These are phyloP conservation scores for Daedaleopsis nitida DNA, from an alignment of 768 basidiomycete species.

Conservation along the genomic window DNA sequence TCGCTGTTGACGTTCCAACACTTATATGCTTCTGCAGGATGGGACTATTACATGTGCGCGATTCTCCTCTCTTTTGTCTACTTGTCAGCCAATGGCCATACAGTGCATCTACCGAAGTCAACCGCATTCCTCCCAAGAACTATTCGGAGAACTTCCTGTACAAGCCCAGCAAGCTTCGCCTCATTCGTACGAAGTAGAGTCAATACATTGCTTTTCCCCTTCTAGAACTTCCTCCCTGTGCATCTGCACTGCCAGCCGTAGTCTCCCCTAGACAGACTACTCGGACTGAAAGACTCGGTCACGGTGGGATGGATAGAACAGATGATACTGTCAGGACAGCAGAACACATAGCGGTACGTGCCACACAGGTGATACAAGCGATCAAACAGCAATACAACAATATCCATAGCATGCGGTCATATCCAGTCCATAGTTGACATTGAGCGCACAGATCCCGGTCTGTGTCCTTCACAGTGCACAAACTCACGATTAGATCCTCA, in stretches of 20 bases:
- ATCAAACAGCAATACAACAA: neutral
- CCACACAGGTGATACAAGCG: neutral
- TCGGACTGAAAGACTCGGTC: too few relatives aligned
- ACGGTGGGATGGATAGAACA: too few relatives aligned
- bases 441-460: neutral
- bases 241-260: neutral
- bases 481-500: neutral
- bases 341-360: neutral
- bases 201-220: conserved; percentile 5
- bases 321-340: too few relatives aligned
- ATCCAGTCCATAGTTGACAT: neutral
- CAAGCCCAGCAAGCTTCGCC: conserved; percentile 74
- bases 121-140: conserved; percentile 81
- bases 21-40: conserved; percentile 55
- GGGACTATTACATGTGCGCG: conserved; percentile 90
- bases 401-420: neutral
- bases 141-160: conserved; percentile 93
- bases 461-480: neutral
- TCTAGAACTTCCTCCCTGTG: neutral
- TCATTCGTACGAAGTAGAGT: conserved; percentile 87
- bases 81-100: neutral
- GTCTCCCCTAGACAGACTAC: too few relatives aligned
- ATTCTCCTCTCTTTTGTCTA: conserved; percentile 12
- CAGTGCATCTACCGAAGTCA: conserved; percentile 40
- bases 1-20: neutral